Conservation (phyloP, 2,329 filamentous ascomycete species). For the Hypocrella siamensis region DNA sequence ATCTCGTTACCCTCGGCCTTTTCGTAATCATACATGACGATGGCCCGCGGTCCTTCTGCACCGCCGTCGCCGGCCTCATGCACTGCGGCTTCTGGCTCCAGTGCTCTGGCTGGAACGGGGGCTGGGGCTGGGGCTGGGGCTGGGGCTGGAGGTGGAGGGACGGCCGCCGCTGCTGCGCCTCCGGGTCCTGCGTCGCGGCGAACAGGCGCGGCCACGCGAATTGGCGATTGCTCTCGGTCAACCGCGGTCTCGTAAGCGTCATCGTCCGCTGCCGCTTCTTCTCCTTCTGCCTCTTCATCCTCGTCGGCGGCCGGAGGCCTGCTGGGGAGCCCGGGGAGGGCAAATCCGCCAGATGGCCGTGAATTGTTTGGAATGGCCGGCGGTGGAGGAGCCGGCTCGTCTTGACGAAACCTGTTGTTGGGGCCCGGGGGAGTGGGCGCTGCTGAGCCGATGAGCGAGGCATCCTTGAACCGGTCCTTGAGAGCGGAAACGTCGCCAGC, state of each 20-base stretch:
- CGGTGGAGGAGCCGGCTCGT: constrained; percentile 28
- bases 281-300: constrained; percentile 33
- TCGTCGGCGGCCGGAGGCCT: constrained; percentile 39
- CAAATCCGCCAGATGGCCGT: constrained; percentile 60
- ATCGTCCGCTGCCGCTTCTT: constrained; percentile 40
- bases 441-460: constrained; percentile 52
- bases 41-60: constrained; percentile 55
- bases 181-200: constrained; percentile 42
- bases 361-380: constrained; percentile 38
- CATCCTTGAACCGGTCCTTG: constrained; percentile 68
- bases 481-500: constrained; percentile 59
- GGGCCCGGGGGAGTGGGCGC: constrained; percentile 18
- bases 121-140: constrained; percentile 8
- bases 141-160: constrained; percentile 40
- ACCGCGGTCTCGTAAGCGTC: constrained; percentile 16
- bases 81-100: constrained; percentile 10
- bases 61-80: constrained; percentile 28
- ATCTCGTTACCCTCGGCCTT: constrained; percentile 97
- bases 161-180: constrained; percentile 32
- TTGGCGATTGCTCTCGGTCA: constrained; percentile 52
- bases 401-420: constrained; percentile 16
- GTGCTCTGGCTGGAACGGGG: constrained; percentile 19
- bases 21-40: constrained; percentile 90
- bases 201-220: constrained; percentile 77
- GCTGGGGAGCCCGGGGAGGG: constrained; percentile 61